Base-by-base conservation (phyloP, 2,329 filamentous ascomycete genomes). In the Xylaria sp. region DNA sequence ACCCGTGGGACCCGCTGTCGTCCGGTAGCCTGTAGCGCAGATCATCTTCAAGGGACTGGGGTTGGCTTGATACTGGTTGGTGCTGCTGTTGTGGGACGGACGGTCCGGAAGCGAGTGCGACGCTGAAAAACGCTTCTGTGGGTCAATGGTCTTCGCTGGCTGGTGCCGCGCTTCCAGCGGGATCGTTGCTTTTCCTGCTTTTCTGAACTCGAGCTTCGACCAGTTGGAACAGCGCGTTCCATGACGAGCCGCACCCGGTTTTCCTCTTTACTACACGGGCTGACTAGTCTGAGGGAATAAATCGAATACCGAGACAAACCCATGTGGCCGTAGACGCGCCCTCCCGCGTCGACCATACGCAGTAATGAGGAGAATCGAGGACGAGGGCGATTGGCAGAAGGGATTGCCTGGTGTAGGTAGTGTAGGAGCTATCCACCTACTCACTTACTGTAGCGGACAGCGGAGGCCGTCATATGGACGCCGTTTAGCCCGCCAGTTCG, bases 61-160 rank as follows among this genome's bases (percentile, higher is more conserved):
- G 41, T 7, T 46, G 67, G 59, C 70, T 65, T 41, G 66, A 65
- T n/a, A 46, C 52, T 61, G 18, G 63, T 59, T 61, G 18, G 63
- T 59, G 31, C 48, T 69, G 64, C 58, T 25, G 39, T n/a, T 58
- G 71, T 65, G 69, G 70, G 69, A 69, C 61, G 58, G 54, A 59
- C 71, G 71, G 69, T 61, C 71, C 71, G 71, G 65, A 72, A 69
- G 69, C 71, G 71, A 71, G 46, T 72, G 64, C 23, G 54, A 72
- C 71, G 63, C 56, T 69, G 63, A 52, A 69, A 65, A 65, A 20
- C 50, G 63, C 63, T 64, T 65, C 59, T 54, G 60, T 52, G 59
- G 59, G 54, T 69, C 65, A 72, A 66, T 69, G 52, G 10, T 15
- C 56, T 65, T 34, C 28, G n/a, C 9, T n/a, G 52, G 52, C 18